phyloP scores from a whole-genome alignment of 1,139 yeast genomes.

The Groenewaldozyma auringiensis region DNA sequence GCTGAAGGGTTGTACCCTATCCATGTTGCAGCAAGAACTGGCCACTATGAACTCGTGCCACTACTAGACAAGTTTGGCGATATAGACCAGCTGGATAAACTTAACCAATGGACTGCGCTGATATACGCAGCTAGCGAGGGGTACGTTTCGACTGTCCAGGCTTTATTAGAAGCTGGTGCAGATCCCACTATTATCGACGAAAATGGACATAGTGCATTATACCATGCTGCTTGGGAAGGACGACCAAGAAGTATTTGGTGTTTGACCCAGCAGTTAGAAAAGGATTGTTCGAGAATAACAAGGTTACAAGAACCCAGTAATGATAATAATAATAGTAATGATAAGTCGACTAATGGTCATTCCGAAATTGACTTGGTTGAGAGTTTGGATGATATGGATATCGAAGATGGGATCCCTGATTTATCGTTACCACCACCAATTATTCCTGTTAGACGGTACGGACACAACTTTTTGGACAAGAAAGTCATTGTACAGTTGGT shows the following conservation, averaged over 20 bases:
- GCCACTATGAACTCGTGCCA: slow-evolving; percentile 61
- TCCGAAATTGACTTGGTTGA: slow-evolving; percentile 11
- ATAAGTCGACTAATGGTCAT: neutral
- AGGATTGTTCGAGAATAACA: neutral
- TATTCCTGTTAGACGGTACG: slow-evolving; percentile 84
- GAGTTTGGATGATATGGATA: slow-evolving; percentile 21
- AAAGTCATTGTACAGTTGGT: slow-evolving; percentile 74
- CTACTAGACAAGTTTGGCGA: slow-evolving; percentile 63
- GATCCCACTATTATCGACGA: slow-evolving; percentile 68
- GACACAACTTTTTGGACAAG: slow-evolving; percentile 83
- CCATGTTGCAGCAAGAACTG: slow-evolving; percentile 83
- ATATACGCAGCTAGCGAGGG: slow-evolving; percentile 90
- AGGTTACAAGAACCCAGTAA: neutral
- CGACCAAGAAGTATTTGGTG: slow-evolving; percentile 72
- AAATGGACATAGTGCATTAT: slow-evolving; percentile 73
- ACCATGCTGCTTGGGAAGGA: slow-evolving; percentile 92
- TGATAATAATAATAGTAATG: neutral
- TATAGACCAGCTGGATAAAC: slow-evolving; percentile 71
- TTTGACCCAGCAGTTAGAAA: slow-evolving; percentile 32
- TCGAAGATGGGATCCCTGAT: slow-evolving; percentile 73
- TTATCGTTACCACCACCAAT: slow-evolving; percentile 92
- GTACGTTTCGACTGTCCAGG: slow-evolving; percentile 61
- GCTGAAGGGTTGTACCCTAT: slow-evolving; percentile 72
- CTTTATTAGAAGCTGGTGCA: slow-evolving; percentile 67
- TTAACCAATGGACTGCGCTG: slow-evolving; percentile 90